Conservation (phyloP, 495 filamentous ascomycete species). For the Annulohypoxylon bovei region DNA sequence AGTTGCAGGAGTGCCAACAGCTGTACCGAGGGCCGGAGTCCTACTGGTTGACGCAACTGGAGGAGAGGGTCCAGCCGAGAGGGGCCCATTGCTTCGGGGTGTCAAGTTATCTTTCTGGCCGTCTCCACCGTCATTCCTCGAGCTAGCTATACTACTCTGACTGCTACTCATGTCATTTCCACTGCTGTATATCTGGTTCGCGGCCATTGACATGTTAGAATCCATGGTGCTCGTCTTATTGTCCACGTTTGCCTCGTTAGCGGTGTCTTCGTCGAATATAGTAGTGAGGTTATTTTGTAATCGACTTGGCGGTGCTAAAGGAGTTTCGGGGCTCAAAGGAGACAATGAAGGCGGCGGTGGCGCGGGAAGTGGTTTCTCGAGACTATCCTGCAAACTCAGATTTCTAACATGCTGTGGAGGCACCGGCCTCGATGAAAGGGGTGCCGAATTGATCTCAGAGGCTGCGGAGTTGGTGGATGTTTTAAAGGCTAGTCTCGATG, state of each 20-base stretch:
- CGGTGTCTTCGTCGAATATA: constrained; percentile 45
- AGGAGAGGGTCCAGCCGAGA: constrained; percentile 61
- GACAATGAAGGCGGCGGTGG: constrained; percentile 55
- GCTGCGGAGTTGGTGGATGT: constrained; percentile 31
- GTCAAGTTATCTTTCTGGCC: constrained; percentile 58
- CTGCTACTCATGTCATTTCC: constrained; percentile 61
- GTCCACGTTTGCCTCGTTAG: constrained; percentile 45
- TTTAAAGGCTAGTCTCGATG: constrained; percentile 48
- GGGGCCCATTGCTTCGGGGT: constrained; percentile 60
- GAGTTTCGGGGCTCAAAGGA: constrained; percentile 49
- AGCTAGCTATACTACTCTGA: constrained; percentile 63
- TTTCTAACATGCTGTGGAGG: constrained; percentile 58
- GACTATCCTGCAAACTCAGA: constrained; percentile 60
- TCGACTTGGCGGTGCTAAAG: constrained; percentile 22
- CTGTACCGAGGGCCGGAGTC: constrained; percentile 59
- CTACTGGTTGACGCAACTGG: constrained; percentile 47
- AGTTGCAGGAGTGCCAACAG: constrained; percentile 57
- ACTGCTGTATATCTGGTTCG: constrained; percentile 53
- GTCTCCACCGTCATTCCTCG: constrained; percentile 55
- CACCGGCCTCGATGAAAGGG: constrained; percentile 37
- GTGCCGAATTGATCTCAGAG: constrained; percentile 44
- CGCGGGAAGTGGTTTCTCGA: constrained; percentile 63
- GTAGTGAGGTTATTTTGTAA: constrained; percentile 18
- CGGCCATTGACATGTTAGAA: constrained; percentile 62
- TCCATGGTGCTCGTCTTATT: constrained; percentile 69